These are phyloP conservation scores for Calocera cornea DNA, from an alignment of 768 basidiomycete genomes.

Conservation along the genomic window DNA sequence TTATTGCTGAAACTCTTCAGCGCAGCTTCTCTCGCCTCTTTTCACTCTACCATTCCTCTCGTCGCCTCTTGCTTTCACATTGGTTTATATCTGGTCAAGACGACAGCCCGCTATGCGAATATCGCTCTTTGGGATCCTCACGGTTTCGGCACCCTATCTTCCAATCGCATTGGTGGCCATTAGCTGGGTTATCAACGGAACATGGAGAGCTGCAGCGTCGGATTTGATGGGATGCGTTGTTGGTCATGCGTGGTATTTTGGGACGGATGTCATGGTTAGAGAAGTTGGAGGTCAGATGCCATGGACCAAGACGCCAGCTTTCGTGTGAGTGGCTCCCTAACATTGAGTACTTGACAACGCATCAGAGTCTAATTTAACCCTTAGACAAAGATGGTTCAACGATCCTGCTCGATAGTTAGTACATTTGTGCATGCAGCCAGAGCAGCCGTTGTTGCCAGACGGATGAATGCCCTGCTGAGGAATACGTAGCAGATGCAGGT, in stretches of 20 bases:
- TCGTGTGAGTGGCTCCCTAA: conserved; percentile 40
- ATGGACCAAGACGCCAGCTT: conserved; percentile 56
- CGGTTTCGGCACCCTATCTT: conserved; percentile 89
- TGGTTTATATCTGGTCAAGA: conserved; percentile 94
- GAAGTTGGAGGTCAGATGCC: conserved; percentile 65
- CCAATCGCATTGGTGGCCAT: conserved; percentile 76
- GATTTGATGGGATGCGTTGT: conserved; percentile 77
- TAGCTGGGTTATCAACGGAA: conserved; percentile 60
- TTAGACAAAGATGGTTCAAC: background rate
- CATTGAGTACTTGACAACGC: background rate
- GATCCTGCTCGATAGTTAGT: background rate
- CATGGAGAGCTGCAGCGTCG: conserved; percentile 69
- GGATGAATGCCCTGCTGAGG: background rate
- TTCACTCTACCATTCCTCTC: conserved; percentile 90
- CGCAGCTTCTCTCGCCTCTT: conserved; percentile 64
- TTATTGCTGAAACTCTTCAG: conserved; percentile 2
- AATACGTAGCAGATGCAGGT: no score
- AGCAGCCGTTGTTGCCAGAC: background rate
- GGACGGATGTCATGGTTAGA: conserved; percentile 75
- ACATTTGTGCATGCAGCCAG: background rate
- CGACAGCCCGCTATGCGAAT: conserved; percentile 92
- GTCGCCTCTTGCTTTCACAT: conserved; percentile 81
- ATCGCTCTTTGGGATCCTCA: conserved; percentile 86
- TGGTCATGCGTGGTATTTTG: conserved; percentile 73
- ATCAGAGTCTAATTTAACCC: background rate